Percentiles rank a stretch among this genome's conserved stretches.
phyloP scores from a whole-genome alignment of 352 stramenopile genomes.

The Albugo candida region DNA sequence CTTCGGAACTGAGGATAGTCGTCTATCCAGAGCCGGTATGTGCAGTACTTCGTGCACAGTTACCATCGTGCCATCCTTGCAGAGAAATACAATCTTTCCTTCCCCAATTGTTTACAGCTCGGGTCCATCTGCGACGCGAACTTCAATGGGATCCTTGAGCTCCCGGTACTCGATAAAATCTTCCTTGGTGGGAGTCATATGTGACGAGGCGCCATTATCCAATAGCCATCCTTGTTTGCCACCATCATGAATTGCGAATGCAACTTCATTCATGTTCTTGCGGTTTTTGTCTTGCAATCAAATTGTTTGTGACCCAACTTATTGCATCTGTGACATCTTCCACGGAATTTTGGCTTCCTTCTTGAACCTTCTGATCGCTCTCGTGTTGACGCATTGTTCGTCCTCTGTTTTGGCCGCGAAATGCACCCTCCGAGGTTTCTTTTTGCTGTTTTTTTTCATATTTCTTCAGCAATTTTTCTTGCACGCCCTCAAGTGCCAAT shows the following conservation, averaged over 20 bases:
- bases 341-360: background rate
- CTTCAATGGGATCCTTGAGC: background rate
- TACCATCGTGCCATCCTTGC: background rate
- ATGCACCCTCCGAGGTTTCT: background rate
- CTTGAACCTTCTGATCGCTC: no score
- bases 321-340: background rate
- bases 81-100: constrained; percentile 1
- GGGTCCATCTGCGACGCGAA: constrained; percentile 7
- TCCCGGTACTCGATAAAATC: constrained; percentile 6
- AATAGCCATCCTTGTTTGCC: constrained; percentile 1
- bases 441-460: constrained; percentile 4
- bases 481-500: constrained; percentile 4
- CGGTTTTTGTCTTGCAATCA: background rate
- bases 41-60: constrained; percentile 5
- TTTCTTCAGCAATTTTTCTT: constrained; percentile 13
- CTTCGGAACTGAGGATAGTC: no score
- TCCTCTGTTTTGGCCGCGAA: constrained; percentile 1
- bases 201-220: constrained; percentile 6
- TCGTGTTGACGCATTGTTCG: background rate
- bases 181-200: constrained; percentile 5
- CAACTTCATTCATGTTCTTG: constrained; percentile 1
- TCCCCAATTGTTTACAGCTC: constrained; percentile 1
- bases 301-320: constrained; percentile 6
- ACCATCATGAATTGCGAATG: background rate
- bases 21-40: constrained; percentile 6